A percentile compares a stretch with the other conserved stretches of the same genome.
Conservation (phyloP, 495 filamentous ascomycete genomes). For the Lichenothelia convexa region DNA sequence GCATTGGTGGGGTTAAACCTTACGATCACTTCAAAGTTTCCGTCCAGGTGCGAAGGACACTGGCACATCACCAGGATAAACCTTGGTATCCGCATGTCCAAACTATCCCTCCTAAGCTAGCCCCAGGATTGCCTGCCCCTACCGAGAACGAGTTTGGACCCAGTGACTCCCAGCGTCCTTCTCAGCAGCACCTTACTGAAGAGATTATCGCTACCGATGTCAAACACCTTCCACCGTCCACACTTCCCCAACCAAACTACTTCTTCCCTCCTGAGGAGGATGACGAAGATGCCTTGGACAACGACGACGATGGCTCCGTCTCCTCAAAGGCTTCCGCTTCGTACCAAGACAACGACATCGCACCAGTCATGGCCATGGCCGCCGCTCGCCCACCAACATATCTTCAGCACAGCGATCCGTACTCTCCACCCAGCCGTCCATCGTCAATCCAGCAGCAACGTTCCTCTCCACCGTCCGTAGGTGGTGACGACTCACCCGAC, state of each 20-base stretch:
- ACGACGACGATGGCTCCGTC: slow-evolving; percentile 1
- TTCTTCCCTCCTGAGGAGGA: slow-evolving; percentile 12
- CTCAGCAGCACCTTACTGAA: too few species aligned
- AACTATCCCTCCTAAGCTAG: too few species aligned
- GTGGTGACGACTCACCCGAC: too few species aligned
- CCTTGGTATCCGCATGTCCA: too few species aligned
- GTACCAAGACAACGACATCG: neutral
- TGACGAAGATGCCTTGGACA: slow-evolving; percentile 6
- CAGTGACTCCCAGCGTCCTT: too few species aligned
- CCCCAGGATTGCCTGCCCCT: too few species aligned
- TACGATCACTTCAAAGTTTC: slow-evolving; percentile 47
- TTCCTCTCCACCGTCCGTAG: neutral
- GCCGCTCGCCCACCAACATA: neutral
- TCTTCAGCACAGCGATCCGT: neutral
- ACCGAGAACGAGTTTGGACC: too few species aligned
- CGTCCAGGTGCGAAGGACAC: slow-evolving; percentile 31
- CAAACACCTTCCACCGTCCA: slow-evolving; percentile 15
- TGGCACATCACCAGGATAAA: too few species aligned
- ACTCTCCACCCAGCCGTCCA: neutral
- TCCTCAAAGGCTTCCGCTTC: neutral
- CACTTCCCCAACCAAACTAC: slow-evolving; percentile 15
- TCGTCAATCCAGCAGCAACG: neutral
- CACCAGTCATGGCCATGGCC: neutral
- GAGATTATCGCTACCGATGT: slow-evolving; percentile 12
- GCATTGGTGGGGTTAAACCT: slow-evolving; percentile 44